Evolutionary conservation across 805 yeast species (phyloP).

Genomic region (Kodamaea neixiangensis): DNA sequence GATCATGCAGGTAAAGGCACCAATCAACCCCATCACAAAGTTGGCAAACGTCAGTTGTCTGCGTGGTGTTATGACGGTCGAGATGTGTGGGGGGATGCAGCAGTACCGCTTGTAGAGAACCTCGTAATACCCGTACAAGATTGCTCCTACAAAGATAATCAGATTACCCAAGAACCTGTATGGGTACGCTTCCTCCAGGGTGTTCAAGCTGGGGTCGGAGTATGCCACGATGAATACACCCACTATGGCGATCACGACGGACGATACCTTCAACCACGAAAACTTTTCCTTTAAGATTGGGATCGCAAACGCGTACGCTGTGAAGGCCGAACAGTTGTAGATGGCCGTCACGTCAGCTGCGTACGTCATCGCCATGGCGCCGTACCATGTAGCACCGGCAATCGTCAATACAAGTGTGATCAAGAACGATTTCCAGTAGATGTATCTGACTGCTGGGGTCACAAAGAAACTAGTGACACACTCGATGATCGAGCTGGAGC

Average conservation of each 20-base stretch:
- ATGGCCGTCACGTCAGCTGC: slow-evolving; percentile 89
- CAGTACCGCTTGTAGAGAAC: slow-evolving; percentile 74
- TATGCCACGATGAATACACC: slow-evolving; percentile 85
- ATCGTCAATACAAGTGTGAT: slow-evolving; percentile 61
- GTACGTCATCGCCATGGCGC: slow-evolving; percentile 77
- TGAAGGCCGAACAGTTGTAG: slow-evolving; percentile 86
- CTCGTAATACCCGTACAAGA: slow-evolving; percentile 79
- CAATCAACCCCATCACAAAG: slow-evolving; percentile 69
- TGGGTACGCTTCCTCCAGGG: slow-evolving; percentile 46
- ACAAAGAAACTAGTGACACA: slow-evolving; percentile 38
- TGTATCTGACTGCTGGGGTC: slow-evolving; percentile 51
- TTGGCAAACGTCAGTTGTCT: slow-evolving; percentile 82
- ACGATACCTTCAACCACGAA: slow-evolving; percentile 58
- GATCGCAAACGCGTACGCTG: slow-evolving; percentile 82
- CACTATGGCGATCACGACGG: slow-evolving; percentile 69
- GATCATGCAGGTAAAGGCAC: slow-evolving; percentile 52
- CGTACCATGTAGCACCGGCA: slow-evolving; percentile 86
- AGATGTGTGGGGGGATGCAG: slow-evolving; percentile 66
- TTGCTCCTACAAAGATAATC: slow-evolving; percentile 71
- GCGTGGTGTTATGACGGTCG: slow-evolving; percentile 47
- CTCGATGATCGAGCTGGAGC: slow-evolving; percentile 30
- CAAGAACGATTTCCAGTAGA: slow-evolving; percentile 43
- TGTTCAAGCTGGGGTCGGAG: slow-evolving; percentile 32
- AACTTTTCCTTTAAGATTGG: slow-evolving; percentile 69
- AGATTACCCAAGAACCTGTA: slow-evolving; percentile 67